These are phyloP conservation scores for Suillus americanus DNA, from an alignment of 768 basidiomycete genomes.

Conservation along the genomic window DNA sequence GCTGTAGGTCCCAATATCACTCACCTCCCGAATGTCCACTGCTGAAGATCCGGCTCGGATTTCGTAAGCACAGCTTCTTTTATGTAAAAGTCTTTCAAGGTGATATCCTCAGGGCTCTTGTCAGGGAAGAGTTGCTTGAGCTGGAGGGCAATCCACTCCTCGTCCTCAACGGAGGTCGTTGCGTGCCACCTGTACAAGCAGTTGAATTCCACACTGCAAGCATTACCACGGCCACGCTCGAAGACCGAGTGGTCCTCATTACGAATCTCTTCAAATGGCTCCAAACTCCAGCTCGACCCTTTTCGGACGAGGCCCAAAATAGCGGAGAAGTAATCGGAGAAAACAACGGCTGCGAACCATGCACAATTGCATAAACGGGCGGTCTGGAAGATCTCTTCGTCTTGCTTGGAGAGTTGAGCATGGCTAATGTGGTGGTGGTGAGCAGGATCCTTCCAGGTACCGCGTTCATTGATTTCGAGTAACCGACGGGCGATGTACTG, in stretches of 20 bases:
- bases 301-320: conserved; percentile 79
- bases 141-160: conserved; percentile 59
- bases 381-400: conserved; percentile 84
- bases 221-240: conserved; percentile 79
- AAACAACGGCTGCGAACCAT: conserved; percentile 79
- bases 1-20: conserved; percentile 14
- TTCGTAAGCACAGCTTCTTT: conserved; percentile 40
- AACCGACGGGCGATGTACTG: conserved; percentile 81
- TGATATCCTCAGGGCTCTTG: conserved; percentile 48
- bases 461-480: conserved; percentile 79
- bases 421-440: conserved; percentile 34
- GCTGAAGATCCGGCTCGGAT: conserved; percentile 43
- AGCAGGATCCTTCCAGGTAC: conserved; percentile 57
- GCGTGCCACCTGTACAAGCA: conserved; percentile 86
- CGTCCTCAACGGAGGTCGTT: conserved; percentile 70
- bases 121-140: conserved; percentile 55
- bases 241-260: conserved; percentile 61
- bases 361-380: conserved; percentile 75
- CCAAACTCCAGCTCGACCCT: conserved; percentile 76
- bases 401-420: conserved; percentile 47
- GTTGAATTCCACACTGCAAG: conserved; percentile 88
- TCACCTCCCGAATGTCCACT: conserved; percentile 71
- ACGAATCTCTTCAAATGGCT: conserved; percentile 75
- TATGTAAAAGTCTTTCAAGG: conserved; percentile 49
- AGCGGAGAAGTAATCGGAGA: conserved; percentile 79